These are phyloP conservation scores for Kurtzmaniella natalensis DNA, from an alignment of 1,139 yeast species.

Conservation along the genomic window DNA sequence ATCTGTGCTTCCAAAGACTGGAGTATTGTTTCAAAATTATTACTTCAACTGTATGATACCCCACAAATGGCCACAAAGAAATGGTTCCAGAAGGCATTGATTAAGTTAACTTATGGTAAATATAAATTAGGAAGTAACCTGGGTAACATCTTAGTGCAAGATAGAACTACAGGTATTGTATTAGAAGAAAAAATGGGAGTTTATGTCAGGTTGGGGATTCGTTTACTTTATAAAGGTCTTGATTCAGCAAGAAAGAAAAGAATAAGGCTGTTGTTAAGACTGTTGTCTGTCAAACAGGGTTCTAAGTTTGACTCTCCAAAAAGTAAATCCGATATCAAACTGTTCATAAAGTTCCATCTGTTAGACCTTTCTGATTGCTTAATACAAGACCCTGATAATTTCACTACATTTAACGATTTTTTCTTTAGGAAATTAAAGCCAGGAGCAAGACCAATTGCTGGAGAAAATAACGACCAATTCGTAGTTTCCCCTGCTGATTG, in stretches of 20 bases:
- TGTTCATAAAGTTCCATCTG: slow-evolving; percentile 79
- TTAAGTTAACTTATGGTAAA: slow-evolving; percentile 84
- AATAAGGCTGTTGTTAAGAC: slow-evolving; percentile 54
- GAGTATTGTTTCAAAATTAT: slow-evolving; percentile 61
- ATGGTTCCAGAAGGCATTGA: slow-evolving; percentile 81
- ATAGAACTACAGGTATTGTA: slow-evolving; percentile 79
- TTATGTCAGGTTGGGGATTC: slow-evolving; percentile 81
- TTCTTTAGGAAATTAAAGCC: slow-evolving; percentile 77
- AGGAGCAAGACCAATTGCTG: slow-evolving; percentile 68
- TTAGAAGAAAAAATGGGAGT: slow-evolving; percentile 91
- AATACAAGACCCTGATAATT: slow-evolving; percentile 45
- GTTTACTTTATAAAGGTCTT: slow-evolving; percentile 76
- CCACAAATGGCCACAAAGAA: slow-evolving; percentile 79
- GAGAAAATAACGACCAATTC: slow-evolving; percentile 40
- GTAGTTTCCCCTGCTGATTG: slow-evolving; percentile 87
- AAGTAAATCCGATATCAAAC: slow-evolving; percentile 62
- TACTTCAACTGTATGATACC: slow-evolving; percentile 71
- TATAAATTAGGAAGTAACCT: slow-evolving; percentile 85
- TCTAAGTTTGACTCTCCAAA: slow-evolving; percentile 68
- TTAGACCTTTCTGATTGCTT: slow-evolving; percentile 69
- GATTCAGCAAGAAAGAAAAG: slow-evolving; percentile 50
- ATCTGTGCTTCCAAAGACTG: slow-evolving; percentile 80
- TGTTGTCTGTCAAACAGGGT: slow-evolving; percentile 78
- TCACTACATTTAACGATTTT: slow-evolving; percentile 78
- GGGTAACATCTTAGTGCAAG: slow-evolving; percentile 92